phyloP scores from a whole-genome alignment of 1,284 basidiomycete species.

The Flammula alnicola region DNA sequence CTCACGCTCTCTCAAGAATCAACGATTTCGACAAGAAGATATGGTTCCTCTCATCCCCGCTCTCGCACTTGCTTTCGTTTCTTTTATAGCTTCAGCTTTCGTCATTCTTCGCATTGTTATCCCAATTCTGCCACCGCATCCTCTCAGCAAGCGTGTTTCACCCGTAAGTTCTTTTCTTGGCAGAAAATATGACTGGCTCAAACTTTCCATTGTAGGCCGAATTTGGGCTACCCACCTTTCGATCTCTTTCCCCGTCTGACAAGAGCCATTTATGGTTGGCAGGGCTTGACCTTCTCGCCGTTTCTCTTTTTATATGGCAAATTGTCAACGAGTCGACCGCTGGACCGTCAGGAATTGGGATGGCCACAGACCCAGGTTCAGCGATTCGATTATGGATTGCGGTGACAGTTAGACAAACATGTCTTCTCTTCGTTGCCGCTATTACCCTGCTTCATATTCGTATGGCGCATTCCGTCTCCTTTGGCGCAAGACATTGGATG shows the following conservation, averaged over 20 bases:
- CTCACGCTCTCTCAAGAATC: conserved; percentile 51
- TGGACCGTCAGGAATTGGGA: conserved; percentile 45
- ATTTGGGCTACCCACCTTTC: conserved; percentile 71
- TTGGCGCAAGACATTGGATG: conserved; percentile 70
- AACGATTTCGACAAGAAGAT: conserved; percentile 33
- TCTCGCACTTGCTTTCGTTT: conserved; percentile 67
- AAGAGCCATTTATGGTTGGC: conserved; percentile 76
- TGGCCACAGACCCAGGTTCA: conserved; percentile 52
- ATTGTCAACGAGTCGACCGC: conserved; percentile 54
- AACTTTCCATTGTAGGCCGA: conserved; percentile 52
- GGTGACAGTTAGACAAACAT: conserved; percentile 65
- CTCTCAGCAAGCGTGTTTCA: conserved; percentile 69
- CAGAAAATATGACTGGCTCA: conserved; percentile 22
- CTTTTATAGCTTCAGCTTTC: conserved; percentile 71
- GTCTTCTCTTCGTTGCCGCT: conserved; percentile 59
- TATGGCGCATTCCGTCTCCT: conserved; percentile 66
- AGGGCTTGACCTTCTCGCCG: conserved; percentile 61
- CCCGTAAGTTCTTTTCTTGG: conserved; percentile 51
- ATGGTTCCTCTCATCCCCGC: conserved; percentile 72
- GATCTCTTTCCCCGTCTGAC: conserved; percentile 64
- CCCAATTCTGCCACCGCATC: conserved; percentile 71
- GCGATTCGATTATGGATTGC: conserved; percentile 65
- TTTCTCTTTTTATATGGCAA: conserved; percentile 69
- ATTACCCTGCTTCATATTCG: conserved; percentile 72
- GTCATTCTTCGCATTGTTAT: conserved; percentile 73